Conservation (phyloP, 1,139 yeast genomes). For the Nakaseomyces delphensis region DNA sequence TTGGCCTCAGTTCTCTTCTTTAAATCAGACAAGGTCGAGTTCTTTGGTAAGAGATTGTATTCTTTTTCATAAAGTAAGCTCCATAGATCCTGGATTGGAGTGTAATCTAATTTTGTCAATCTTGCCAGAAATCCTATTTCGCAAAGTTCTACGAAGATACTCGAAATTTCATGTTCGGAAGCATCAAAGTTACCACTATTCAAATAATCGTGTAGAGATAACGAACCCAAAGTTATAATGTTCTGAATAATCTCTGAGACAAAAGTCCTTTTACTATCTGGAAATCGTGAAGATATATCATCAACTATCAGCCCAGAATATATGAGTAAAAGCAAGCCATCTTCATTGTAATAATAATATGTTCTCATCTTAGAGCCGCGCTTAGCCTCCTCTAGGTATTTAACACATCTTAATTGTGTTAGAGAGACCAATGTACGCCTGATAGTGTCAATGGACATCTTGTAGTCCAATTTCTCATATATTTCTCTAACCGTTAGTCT, state of each 20-base stretch:
- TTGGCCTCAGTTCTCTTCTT: constrained; percentile 60
- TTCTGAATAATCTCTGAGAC: constrained; percentile 66
- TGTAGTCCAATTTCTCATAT: constrained; percentile 33
- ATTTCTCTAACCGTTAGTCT: constrained; percentile 46
- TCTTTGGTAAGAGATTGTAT: constrained; percentile 43
- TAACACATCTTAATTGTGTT: constrained; percentile 57
- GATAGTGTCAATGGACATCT: constrained; percentile 37
- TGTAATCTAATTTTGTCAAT: constrained; percentile 33
- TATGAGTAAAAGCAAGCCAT: constrained; percentile 54
- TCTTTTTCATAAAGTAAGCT: constrained; percentile 44
- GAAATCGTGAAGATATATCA: constrained; percentile 32
- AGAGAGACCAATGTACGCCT: constrained; percentile 55
- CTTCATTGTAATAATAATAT: constrained; percentile 54
- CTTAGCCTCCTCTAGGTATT: constrained; percentile 41
- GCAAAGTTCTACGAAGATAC: constrained; percentile 24
- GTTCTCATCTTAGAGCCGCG: constrained; percentile 29
- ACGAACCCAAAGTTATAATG: constrained; percentile 53
- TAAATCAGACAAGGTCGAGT: constrained; percentile 48
- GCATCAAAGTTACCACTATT: constrained; percentile 29
- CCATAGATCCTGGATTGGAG: constrained; percentile 52
- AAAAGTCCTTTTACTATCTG: constrained; percentile 33
- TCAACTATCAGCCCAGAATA: constrained; percentile 72
- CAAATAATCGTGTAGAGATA: constrained; percentile 54
- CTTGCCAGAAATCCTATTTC: constrained; percentile 50
- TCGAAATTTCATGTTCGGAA: constrained; percentile 16